Percentiles rank a stretch among this genome's conserved stretches.
Evolutionary conservation across 1,139 yeast species (phyloP).

Genomic region (Neolecta irregularis): DNA sequence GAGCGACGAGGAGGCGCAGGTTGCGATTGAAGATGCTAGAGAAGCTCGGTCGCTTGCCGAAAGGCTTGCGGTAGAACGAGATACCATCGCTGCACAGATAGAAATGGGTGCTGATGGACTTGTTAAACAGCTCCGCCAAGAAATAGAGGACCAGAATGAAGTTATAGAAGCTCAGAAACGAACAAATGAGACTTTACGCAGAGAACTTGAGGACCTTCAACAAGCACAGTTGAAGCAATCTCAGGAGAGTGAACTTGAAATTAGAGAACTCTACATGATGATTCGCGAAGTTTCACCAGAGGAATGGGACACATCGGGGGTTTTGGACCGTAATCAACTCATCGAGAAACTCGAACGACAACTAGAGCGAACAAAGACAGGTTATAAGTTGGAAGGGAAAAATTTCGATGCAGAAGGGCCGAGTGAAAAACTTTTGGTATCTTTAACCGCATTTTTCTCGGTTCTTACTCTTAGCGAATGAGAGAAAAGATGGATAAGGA

Average conservation of each 20-base stretch:
- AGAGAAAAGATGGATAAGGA: conserved; percentile 33
- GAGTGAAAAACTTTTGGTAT: conserved; percentile 4
- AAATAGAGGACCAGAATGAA: conserved; percentile 57
- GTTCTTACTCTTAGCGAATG: conserved; percentile 28
- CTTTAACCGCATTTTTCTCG: not conserved
- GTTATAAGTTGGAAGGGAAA: conserved; percentile 37
- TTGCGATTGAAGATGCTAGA: conserved; percentile 60
- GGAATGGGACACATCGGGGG: conserved; percentile 18
- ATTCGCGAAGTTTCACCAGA: conserved; percentile 31
- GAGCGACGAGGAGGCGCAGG: conserved; percentile 79
- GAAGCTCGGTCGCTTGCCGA: conserved; percentile 53
- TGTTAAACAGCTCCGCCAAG: conserved; percentile 52
- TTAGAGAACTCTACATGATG: conserved; percentile 68
- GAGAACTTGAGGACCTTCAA: conserved; percentile 55
- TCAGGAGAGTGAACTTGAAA: conserved; percentile 76
- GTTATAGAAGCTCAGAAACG: conserved; percentile 53
- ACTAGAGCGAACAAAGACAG: conserved; percentile 47
- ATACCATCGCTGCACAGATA: conserved; percentile 55
- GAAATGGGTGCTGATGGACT: conserved; percentile 75
- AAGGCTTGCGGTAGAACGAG: conserved; percentile 74
- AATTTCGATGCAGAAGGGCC: conserved; percentile 36
- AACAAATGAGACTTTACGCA: conserved; percentile 45
- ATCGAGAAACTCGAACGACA: conserved; percentile 32
- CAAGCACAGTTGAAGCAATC: conserved; percentile 56
- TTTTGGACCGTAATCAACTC: conserved; percentile 22